Evolutionary conservation across 2,329 filamentous ascomycete species (phyloP).

Genomic region (Penicillium sp.): DNA sequence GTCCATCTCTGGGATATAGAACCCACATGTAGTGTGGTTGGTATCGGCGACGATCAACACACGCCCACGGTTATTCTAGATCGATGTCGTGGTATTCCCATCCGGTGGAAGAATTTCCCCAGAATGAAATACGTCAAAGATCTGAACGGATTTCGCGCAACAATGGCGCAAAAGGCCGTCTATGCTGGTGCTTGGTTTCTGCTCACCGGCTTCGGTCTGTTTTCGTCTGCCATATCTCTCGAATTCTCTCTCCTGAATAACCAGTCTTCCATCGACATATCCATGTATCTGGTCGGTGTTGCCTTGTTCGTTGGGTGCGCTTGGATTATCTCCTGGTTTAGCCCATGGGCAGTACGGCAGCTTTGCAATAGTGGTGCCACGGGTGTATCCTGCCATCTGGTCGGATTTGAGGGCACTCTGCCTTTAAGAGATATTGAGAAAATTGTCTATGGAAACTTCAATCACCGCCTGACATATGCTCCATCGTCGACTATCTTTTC

Average conservation of each 20-base stretch:
- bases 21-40: constrained; percentile 38
- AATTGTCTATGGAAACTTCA: constrained; percentile 21
- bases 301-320: constrained; percentile 14
- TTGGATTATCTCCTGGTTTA: constrained; percentile 23
- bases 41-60: constrained; percentile 35
- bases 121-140: constrained; percentile 24
- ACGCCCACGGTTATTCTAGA: constrained; percentile 7
- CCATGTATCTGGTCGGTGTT: constrained; percentile 15
- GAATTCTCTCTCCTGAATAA: neutral
- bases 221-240: constrained; percentile 3
- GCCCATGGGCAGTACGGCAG: constrained; percentile 20
- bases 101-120: constrained; percentile 40
- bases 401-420: constrained; percentile 25
- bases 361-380: constrained; percentile 17
- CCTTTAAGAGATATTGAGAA: constrained; percentile 17
- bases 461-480: constrained; percentile 18
- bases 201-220: constrained; percentile 11
- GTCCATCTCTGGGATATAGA: constrained; percentile 39
- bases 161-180: constrained; percentile 14
- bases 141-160: constrained; percentile 14
- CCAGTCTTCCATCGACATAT: constrained; percentile 4
- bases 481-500: constrained; percentile 22
- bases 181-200: constrained; percentile 19
- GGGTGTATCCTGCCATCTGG: constrained; percentile 16
- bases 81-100: constrained; percentile 35